Conservation (phyloP, 192 early-diverging fungal species). For the Gonapodya prolifera region DNA sequence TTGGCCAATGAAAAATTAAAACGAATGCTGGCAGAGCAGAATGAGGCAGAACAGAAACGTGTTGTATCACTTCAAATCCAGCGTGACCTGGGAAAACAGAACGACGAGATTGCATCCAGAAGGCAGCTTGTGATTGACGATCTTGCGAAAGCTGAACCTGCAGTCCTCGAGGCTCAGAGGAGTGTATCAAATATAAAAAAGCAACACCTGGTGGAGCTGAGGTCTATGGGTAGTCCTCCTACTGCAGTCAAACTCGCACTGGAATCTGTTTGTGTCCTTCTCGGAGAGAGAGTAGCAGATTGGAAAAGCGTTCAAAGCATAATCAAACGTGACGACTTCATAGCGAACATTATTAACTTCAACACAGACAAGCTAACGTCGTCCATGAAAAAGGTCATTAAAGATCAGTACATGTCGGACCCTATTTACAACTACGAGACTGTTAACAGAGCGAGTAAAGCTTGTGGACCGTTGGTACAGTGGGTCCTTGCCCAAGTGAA, state of each 20-base stretch:
- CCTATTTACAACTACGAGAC: constrained; percentile 86
- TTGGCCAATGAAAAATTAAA: constrained; percentile 93
- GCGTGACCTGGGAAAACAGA: constrained; percentile 56
- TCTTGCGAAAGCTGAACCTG: constrained; percentile 92
- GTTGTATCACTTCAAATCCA: constrained; percentile 66
- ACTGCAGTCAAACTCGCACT: constrained; percentile 90
- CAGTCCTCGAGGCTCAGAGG: constrained; percentile 86
- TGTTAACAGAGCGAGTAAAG: constrained; percentile 94
- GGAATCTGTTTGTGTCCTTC: constrained; percentile 90
- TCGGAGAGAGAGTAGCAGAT: constrained; percentile 68
- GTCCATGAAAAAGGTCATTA: constrained; percentile 67
- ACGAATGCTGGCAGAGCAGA: constrained; percentile 88
- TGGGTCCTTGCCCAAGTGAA: constrained; percentile 97
- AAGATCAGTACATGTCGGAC: constrained; percentile 59
- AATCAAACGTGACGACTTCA: constrained; percentile 93
- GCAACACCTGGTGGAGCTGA: constrained; percentile 91
- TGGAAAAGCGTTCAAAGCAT: constrained; percentile 90
- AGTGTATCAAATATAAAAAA: constrained; percentile 92
- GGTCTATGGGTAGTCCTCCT: constrained; percentile 94
- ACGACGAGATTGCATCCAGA: constrained; percentile 66
- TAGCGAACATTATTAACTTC: constrained; percentile 76
- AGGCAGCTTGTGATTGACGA: constrained; percentile 70
- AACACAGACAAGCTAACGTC: constrained; percentile 76
- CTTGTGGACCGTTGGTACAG: constrained; percentile 94
- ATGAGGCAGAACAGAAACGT: constrained; percentile 85